These are phyloP conservation scores for Cutaneotrichosporon cyanovorans DNA, from an alignment of 1,284 basidiomycete species.

Conservation along the genomic window DNA sequence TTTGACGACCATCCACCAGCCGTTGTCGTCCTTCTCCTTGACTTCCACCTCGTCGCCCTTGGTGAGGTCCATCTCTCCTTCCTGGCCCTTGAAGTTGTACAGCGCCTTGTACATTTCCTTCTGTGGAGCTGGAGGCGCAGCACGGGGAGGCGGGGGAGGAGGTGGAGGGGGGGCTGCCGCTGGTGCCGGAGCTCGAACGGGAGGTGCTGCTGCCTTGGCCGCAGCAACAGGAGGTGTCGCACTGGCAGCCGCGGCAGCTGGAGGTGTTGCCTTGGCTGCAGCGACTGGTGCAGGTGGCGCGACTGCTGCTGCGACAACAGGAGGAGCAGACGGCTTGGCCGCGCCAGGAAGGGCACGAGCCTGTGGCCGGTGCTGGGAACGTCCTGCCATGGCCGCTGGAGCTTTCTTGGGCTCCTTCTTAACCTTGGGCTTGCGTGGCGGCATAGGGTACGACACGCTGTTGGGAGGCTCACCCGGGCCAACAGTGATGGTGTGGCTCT, in stretches of 20 bases:
- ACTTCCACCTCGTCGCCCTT: conserved; percentile 92
- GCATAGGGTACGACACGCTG: conserved; percentile 73
- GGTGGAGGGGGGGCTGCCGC: conserved; percentile 49
- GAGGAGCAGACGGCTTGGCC: conserved; percentile 42
- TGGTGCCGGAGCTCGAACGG: conserved; percentile 14
- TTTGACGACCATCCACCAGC: conserved; percentile 95
- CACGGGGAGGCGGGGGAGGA: conserved; percentile 53
- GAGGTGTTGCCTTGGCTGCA: background rate
- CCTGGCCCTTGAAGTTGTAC: conserved; percentile 80
- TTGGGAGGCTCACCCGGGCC: conserved; percentile 76
- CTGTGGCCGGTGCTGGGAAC: conserved; percentile 35
- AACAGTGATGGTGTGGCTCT: conserved; percentile 85
- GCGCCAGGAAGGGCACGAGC: conserved; percentile 41
- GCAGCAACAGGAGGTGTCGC: background rate
- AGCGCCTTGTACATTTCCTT: conserved; percentile 75
- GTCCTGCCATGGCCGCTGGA: conserved; percentile 29
- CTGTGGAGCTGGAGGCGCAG: conserved; percentile 56
- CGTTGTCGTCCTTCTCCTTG: conserved; percentile 86
- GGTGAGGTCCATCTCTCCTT: conserved; percentile 79
- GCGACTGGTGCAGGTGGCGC: conserved; percentile 12
- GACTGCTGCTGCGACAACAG: conserved; percentile 22
- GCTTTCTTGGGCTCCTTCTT: conserved; percentile 40
- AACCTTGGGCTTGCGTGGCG: conserved; percentile 66
- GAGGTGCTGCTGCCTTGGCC: conserved; percentile 11
- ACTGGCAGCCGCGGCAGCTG: conserved; percentile 4